phyloP scores from a whole-genome alignment of 1,284 basidiomycete species.

The Cerrena zonata region DNA sequence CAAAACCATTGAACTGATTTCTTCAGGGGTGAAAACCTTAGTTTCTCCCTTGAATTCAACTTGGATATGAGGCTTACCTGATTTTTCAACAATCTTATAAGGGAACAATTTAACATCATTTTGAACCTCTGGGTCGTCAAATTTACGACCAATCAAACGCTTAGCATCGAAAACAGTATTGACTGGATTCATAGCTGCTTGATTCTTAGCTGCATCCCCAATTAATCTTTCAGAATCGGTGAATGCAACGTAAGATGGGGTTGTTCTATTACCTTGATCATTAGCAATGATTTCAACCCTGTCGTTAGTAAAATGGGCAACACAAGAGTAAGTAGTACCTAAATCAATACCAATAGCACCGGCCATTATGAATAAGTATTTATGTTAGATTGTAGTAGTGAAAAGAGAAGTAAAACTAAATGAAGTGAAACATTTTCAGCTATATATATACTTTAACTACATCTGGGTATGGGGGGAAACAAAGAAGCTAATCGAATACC shows the following conservation, averaged over 20 bases:
- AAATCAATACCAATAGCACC: too few species aligned
- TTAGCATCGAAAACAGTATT: too few species aligned
- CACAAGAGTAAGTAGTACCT: too few species aligned
- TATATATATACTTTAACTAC: too few species aligned
- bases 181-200: conserved; percentile 81
- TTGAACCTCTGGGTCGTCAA: conserved; percentile 84
- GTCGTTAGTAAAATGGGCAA: too few species aligned
- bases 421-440: too few species aligned
- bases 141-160: conserved; percentile 86
- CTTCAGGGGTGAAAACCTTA: conserved; percentile 92
- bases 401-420: too few species aligned
- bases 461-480: too few species aligned
- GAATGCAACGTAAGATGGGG: conserved; percentile 91
- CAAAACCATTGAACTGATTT: conserved; percentile 95
- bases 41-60: conserved; percentile 88
- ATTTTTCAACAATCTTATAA: conserved; percentile 82
- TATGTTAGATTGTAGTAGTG: too few species aligned
- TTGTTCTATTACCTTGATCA: conserved; percentile 96
- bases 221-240: conserved; percentile 91
- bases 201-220: conserved; percentile 94
- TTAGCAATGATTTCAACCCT: conserved; percentile 97
- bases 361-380: too few species aligned
- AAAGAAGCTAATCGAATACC: too few species aligned
- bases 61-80: conserved; percentile 81
- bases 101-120: conserved; percentile 94